phyloP scores from a whole-genome alignment of 2,329 filamentous ascomycete species.

The Acarospora socialis region DNA sequence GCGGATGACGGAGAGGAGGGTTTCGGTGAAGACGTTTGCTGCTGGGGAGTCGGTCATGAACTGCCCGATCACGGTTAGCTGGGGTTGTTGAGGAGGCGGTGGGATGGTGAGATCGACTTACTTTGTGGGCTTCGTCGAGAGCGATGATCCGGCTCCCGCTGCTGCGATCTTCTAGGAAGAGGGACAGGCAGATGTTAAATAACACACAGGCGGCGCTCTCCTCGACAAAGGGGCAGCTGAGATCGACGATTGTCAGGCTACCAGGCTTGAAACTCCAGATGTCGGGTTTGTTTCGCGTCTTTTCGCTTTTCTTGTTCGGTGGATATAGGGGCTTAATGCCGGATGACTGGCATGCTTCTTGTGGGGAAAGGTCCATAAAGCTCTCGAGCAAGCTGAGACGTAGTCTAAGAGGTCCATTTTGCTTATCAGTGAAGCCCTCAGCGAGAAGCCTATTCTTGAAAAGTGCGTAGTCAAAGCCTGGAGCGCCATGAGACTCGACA shows the following conservation, averaged over 20 bases:
- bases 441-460: slow-evolving; percentile 27
- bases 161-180: slow-evolving; percentile 46
- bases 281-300: background rate
- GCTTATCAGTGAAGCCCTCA: slow-evolving; percentile 31
- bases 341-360: no score
- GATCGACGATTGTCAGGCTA: slow-evolving; percentile 51
- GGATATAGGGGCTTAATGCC: no score
- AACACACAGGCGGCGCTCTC: slow-evolving; percentile 52
- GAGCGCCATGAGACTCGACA: slow-evolving; percentile 21
- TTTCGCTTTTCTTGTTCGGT: background rate
- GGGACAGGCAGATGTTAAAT: slow-evolving; percentile 55
- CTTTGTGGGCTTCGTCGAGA: slow-evolving; percentile 66
- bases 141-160: slow-evolving; percentile 47
- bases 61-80: slow-evolving; percentile 17
- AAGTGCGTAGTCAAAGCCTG: slow-evolving; percentile 29
- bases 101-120: slow-evolving; percentile 16
- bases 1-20: slow-evolving; percentile 48
- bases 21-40: slow-evolving; percentile 44
- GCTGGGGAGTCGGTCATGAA: slow-evolving; percentile 48
- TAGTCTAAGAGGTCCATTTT: slow-evolving; percentile 42
- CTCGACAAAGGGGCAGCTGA: slow-evolving; percentile 59
- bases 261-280: slow-evolving; percentile 29
- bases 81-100: background rate
- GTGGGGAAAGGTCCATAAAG: slow-evolving; percentile 40
- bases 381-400: slow-evolving; percentile 49